A percentile compares a stretch with the other conserved stretches of the same genome.
These are phyloP conservation scores for Zygosaccharomyces gambellarensis DNA, from an alignment of 805 yeast genomes.

Conservation along the genomic window DNA sequence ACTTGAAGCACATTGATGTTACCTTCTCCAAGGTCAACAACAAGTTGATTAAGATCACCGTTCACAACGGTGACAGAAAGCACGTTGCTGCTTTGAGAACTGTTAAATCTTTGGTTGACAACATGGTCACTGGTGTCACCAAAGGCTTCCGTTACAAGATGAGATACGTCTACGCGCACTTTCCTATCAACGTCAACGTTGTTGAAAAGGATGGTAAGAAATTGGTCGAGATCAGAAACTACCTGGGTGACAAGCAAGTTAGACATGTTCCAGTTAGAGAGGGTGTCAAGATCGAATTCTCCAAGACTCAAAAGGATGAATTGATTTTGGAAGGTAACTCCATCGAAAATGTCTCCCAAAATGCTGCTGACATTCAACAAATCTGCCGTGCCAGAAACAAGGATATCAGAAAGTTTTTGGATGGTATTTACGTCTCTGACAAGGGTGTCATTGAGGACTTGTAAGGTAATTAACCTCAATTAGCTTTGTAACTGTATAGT, in stretches of 20 bases:
- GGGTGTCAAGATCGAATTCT: constrained; percentile 83
- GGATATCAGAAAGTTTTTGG: constrained; percentile 99
- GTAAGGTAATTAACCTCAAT: constrained; percentile 5
- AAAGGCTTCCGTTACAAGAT: constrained; percentile 98
- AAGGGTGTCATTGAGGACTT: constrained; percentile 74
- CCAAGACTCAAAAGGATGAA: constrained; percentile 90
- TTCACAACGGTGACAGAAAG: constrained; percentile 99
- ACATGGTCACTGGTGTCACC: constrained; percentile 98
- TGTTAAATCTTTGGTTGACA: constrained; percentile 89
- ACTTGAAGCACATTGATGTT: constrained; percentile 91
- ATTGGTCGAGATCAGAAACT: constrained; percentile 95
- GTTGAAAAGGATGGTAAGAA: constrained; percentile 69
- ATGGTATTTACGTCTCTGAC: constrained; percentile 99
- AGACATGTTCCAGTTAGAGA: constrained; percentile 80
- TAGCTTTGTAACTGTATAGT: not conserved
- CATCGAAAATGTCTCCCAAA: constrained; percentile 19
- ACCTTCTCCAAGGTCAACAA: constrained; percentile 76
- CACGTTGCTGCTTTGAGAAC: constrained; percentile 99
- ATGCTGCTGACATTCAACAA: constrained; percentile 61
- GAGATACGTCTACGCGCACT: constrained; percentile 99
- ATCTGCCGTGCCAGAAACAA: constrained; percentile 98
- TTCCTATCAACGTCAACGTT: constrained; percentile 98
- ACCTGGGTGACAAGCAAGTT: constrained; percentile 98
- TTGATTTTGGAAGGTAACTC: constrained; percentile 70
- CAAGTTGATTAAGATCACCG: constrained; percentile 77